These are phyloP conservation scores for Gastrolobium bilobum DNA, from an alignment of 306 rosid genomes.

Conservation along the genomic window DNA sequence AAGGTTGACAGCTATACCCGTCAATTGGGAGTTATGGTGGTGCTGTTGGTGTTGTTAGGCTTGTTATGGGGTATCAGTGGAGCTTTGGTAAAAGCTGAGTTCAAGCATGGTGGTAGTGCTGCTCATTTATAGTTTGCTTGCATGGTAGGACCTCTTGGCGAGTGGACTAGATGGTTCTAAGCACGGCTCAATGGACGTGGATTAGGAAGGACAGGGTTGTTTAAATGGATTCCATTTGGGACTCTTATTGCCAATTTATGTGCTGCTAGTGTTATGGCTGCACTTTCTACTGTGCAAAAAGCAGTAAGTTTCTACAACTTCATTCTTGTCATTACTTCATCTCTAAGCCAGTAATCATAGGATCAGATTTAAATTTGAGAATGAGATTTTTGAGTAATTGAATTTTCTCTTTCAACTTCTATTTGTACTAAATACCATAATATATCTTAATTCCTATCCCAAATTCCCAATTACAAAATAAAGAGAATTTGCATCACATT, in stretches of 20 bases:
- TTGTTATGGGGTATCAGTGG: conserved; percentile 60
- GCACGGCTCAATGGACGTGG: conserved; percentile 78
- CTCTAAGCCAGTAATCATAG: not conserved
- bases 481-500: not conserved
- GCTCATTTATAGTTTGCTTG: conserved; percentile 75
- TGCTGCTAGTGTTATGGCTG: conserved; percentile 74
- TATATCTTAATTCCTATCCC: not conserved
- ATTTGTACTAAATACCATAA: not conserved
- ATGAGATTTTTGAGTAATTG: not conserved
- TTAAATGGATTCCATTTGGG: conserved; percentile 78
- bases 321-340: not conserved
- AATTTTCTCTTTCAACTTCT: not conserved
- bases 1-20: conserved; percentile 53
- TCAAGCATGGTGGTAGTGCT: conserved; percentile 49
- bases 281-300: conserved; percentile 57
- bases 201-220: conserved; percentile 56
- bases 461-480: not conserved
- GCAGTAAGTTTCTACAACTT: conserved; percentile 51
- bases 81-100: conserved; percentile 47
- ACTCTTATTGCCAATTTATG: conserved; percentile 71
- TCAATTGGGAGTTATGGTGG: conserved; percentile 55
- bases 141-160: conserved; percentile 78
- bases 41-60: conserved; percentile 53
- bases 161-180: conserved; percentile 82
- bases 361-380: conserved; percentile 2